These are phyloP conservation scores for Beauveria rudraprayagi DNA, from an alignment of 2,329 filamentous ascomycete genomes.

Conservation along the genomic window DNA sequence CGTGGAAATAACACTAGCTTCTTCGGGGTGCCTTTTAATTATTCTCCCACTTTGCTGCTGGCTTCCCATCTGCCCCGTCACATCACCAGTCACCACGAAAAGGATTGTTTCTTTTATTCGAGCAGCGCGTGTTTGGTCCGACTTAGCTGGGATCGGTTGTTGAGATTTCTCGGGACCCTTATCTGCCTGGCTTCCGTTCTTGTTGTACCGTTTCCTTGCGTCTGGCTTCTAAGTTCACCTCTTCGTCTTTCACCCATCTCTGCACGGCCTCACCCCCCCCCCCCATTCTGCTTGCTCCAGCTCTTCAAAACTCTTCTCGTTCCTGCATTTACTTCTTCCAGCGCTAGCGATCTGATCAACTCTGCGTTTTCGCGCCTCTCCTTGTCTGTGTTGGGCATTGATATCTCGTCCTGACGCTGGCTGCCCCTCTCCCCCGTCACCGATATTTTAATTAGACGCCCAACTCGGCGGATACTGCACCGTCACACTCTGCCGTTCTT, in stretches of 20 bases:
- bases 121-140: constrained; percentile 11
- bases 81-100: constrained; percentile 6
- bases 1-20: constrained; percentile 9
- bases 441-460: constrained; percentile 11
- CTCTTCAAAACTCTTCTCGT: neutral
- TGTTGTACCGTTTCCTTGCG: constrained; percentile 11
- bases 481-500: neutral
- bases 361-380: constrained; percentile 7
- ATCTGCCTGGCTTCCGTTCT: constrained; percentile 10
- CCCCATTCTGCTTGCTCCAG: neutral
- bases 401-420: constrained; percentile 8
- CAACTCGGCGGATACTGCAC: neutral
- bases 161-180: constrained; percentile 6
- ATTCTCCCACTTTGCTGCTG: constrained; percentile 14
- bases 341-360: neutral
- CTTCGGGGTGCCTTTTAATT: constrained; percentile 9
- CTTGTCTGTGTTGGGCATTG: constrained; percentile 2
- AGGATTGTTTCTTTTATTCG: constrained; percentile 7
- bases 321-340: neutral
- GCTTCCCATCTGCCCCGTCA: constrained; percentile 13
- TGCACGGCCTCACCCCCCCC: constrained; percentile 6
- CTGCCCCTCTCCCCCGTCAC: constrained; percentile 13
- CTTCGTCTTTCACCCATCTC: constrained; percentile 15
- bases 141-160: constrained; percentile 4
- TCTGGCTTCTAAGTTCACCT: constrained; percentile 13